Evolutionary conservation across 2,329 filamentous ascomycete genomes (phyloP), one percentile per base, ranked within the genome.

Genomic region (Penicillium decumbens): DNA sequence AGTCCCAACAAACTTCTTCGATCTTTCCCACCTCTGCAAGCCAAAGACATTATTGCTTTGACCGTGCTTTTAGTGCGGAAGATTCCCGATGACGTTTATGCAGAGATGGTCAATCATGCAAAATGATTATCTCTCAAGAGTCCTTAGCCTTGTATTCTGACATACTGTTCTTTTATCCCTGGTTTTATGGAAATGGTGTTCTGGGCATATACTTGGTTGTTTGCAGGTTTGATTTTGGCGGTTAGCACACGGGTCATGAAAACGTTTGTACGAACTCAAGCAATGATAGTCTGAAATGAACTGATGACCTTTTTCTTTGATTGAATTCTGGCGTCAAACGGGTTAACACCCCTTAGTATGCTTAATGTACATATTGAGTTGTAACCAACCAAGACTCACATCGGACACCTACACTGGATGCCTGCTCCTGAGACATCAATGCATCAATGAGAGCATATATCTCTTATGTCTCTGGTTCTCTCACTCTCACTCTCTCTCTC

Each of bases 1-100:
- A 97, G 93, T 63, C 93, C 93, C 8, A 96, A 95, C 64, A 93
- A 93, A 65, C 81, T 95, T 13, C 77, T 96, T n/a, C 81, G 91
- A 49, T 91, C 87, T 1, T 89, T 96, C 60, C 91, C 91, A 6
- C 82, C 87, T 4, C 77, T 96, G 24, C 84, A 95, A 59, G 87
- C 91, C 4, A 85, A 89, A 60, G 83, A 86, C 57, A 87, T 95
- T 63, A 93, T 95, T 67, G 83, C 83, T 40, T 81, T 95, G 49
- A 92, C 92, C 0, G 83, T 96, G 59, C 84, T 85, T 45, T 87
- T 96, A 62, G 87, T 95, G 50, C 85, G 86, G 60, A 93, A 91
- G 76, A 90, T 98, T 47, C 92, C 93, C 1, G 84, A 90, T 54
- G 87, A 95, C 58, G 78, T 97, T 41, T 98, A 96, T 65, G 84